Percentiles rank a stretch among this genome's conserved stretches.
These are phyloP conservation scores for Albophoma yamanashiensis DNA, from an alignment of 2,329 filamentous ascomycete genomes.

Conservation along the genomic window DNA sequence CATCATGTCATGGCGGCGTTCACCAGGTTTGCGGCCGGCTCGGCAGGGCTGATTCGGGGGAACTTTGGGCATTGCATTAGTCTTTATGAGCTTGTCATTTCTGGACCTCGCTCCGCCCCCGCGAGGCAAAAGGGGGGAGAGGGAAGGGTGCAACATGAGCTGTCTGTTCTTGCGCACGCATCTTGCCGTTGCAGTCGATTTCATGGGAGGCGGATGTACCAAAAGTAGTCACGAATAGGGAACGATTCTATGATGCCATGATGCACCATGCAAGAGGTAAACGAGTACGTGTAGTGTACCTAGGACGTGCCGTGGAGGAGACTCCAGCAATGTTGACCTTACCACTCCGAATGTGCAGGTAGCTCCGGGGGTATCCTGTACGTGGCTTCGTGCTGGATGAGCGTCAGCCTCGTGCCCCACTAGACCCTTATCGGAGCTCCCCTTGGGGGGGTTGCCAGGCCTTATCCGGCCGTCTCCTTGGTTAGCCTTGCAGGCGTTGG, in stretches of 20 bases:
- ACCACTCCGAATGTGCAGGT: too few relatives aligned
- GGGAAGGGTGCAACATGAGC: background rate
- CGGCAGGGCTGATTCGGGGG: constrained; percentile 12
- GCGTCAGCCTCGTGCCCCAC: background rate
- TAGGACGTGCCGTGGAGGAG: too few relatives aligned
- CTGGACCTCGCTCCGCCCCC: too few relatives aligned
- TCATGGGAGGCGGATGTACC: background rate
- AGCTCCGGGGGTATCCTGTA: too few relatives aligned
- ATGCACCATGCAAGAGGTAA: background rate
- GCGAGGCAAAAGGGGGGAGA: background rate
- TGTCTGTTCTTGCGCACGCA: background rate
- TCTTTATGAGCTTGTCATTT: constrained; percentile 2
- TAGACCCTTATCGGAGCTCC: constrained; percentile 4
- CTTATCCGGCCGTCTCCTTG: constrained; percentile 2
- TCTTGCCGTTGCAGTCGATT: background rate
- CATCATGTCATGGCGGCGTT: constrained; percentile 30
- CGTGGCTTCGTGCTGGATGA: too few relatives aligned
- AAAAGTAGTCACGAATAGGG: constrained; percentile 1
- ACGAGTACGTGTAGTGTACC: too few relatives aligned
- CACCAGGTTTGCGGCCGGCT: constrained; percentile 14
- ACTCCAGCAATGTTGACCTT: too few relatives aligned
- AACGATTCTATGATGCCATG: background rate
- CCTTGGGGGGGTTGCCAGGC: background rate
- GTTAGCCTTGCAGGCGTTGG: constrained; percentile 5
- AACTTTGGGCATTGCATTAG: constrained; percentile 17